Conservation (phyloP, 139 green algal species). For the Trebouxia sp. region DNA sequence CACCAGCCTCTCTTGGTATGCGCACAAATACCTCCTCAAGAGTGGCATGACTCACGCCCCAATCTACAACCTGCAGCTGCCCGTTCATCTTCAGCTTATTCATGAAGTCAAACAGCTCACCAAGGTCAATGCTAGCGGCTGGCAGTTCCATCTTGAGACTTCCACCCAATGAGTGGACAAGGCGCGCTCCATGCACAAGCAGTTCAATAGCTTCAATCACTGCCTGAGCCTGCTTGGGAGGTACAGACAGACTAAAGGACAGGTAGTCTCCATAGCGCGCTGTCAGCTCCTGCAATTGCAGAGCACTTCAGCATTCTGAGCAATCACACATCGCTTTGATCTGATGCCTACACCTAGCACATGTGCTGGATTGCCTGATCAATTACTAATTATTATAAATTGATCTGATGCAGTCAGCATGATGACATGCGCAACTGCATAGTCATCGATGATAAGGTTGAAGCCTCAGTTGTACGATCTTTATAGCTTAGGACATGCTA, state of each 20-base stretch:
- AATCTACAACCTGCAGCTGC: neutral
- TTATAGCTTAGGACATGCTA: too few species aligned
- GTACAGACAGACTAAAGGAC: conserved; percentile 10
- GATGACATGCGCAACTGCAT: too few species aligned
- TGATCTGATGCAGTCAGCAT: too few species aligned
- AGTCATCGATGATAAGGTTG: too few species aligned
- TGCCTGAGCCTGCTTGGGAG: neutral
- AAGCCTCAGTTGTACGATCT: too few species aligned
- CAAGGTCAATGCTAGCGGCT: neutral
- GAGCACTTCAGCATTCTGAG: too few species aligned
- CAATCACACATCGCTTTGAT: too few species aligned
- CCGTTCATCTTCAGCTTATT: neutral
- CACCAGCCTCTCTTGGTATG: conserved; percentile 2
- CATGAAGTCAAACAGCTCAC: conserved; percentile 9
- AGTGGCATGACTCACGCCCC: conserved; percentile 17
- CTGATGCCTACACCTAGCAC: too few species aligned
- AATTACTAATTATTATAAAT: too few species aligned
- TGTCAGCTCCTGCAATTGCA: conserved; percentile 16
- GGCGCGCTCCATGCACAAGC: neutral
- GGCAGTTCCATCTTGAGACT: conserved; percentile 20
- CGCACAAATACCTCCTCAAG: conserved; percentile 15
- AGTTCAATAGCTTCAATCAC: neutral
- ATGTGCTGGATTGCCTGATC: too few species aligned
- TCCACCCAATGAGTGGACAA: neutral
- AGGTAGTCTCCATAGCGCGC: conserved; percentile 13